Evolutionary conservation across 495 filamentous ascomycete genomes (phyloP), one percentile per base, ranked within the genome.

Genomic region (Glonium stellatum): DNA sequence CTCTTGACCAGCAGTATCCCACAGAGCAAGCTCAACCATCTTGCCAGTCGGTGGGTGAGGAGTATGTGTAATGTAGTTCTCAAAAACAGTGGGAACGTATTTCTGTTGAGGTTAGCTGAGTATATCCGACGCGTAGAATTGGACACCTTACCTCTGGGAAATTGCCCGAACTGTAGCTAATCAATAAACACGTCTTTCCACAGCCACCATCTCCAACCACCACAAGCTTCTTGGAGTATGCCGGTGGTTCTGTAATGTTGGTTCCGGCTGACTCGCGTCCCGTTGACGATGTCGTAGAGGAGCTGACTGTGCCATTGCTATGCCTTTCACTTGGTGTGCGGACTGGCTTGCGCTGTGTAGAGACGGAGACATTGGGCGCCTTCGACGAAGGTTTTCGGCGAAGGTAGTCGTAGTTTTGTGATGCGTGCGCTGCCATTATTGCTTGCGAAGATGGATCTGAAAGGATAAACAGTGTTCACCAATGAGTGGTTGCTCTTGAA

Each of bases 71-170:
- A 97, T 97, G 80, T 98, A 98, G 77, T 98, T 98, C 70, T 98
- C 93, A 71, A 98, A 98, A 60, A 98, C 93, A 0, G 93, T 98
- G 1, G 93, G 93, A 52, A 98, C 92, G 70, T 98, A 98, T 97
- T 97, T 98, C 93, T 98, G 62, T 22, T n/a, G 35, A 19, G 25
- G 55, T 58, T 42, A 63, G 61, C 35, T 51, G 34, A 1, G 11
- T 22, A 61, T 22, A 4, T 27, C 1, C n/a, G n/a, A 21, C 44
- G 56, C 50, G 53, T 34, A 23, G 52, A 54, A 51, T 46, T 34
- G 36, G 13, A 25, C 12, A 13, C 5, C 78, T 39, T 78, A 96
- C 93, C 87, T 98, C 95, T 73, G 93, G 93, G 71, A 98, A 98
- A 73, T 95, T 93, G 12, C 93, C 93, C 79, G 96, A 89, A 62